Base-by-base conservation (phyloP, 495 filamentous ascomycete species). In the Stereocaulon alpinum region DNA sequence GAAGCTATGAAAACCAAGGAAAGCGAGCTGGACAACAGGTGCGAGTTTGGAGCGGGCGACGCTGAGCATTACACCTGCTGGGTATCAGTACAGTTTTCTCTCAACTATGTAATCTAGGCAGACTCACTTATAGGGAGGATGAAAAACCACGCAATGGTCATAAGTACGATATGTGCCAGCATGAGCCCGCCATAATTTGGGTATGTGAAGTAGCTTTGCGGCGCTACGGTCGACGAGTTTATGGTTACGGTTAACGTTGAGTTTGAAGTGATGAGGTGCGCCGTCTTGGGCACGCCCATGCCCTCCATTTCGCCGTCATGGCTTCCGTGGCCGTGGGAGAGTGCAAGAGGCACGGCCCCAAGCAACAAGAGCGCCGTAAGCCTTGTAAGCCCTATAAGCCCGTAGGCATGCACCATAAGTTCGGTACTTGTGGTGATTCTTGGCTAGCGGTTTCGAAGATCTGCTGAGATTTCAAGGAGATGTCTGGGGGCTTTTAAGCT, bases 61-160 rank as follows among this genome's bases (percentile, higher is more conserved):
- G 56, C 88, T 92, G 20, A 98, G 76, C 84, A 95, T 86, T 59
- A 92, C 83, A 63, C 82, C 91, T 94, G n/a, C n/a, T 50, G 37
- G 6, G 30, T 37, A 34, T 56, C 30, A 54, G 48, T 57, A 10
- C 42, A 40, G 45, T 10, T 30, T n/a, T 14, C 12, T 54, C 20
- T 17, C 30, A 20, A 37, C 15, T 6, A 15, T 47, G 51, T 14
- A 1, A 20, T 40, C 0, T 22, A 7, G 22, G 43, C 29, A 30
- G 4, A 44, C 84, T 71, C 76, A 94, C 91, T 84, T 66, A 86
- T 72, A 34, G 93, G 92, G 53, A 98, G 77, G 54, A 95, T 66
- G 51, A 96, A 82, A 50, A 90, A 78, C 93, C 93, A 98, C 15
- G 77, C 82, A 18, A 88, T 40, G 17, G 85, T 74, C 88, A 95